Evolutionary conservation across 78 protist genomes (phyloP).

Genomic region (Pirum gemmata): DNA sequence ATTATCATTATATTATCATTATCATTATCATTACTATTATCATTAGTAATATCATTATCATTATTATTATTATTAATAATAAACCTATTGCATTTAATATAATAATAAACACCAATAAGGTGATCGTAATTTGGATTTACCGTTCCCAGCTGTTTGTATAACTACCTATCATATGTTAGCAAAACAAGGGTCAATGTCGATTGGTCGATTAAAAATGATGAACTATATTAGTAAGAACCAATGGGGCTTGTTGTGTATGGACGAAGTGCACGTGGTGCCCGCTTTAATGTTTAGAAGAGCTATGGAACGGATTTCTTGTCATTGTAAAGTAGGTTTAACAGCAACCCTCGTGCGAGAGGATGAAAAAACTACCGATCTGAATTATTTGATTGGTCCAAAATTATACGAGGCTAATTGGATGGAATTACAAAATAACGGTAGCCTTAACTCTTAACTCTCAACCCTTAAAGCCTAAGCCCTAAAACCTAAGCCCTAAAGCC

Average conservation of each 20-base stretch:
- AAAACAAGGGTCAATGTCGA: constrained; percentile 59
- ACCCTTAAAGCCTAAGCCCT: no score
- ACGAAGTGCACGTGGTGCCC: constrained; percentile 92
- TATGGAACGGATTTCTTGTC: constrained; percentile 65
- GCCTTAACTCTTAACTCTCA: no score
- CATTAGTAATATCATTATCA: no score
- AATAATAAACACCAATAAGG: not conserved
- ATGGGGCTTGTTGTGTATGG: constrained; percentile 94
- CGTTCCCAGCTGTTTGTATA: constrained; percentile 46
- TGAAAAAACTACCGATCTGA: constrained; percentile 82
- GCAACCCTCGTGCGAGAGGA: constrained; percentile 96
- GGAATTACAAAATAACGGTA: constrained; percentile 69
- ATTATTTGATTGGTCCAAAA: constrained; percentile 95
- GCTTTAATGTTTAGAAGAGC: constrained; percentile 65
- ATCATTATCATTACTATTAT: not conserved
- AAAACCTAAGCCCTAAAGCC: no score
- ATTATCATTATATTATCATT: no score
- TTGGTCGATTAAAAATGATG: constrained; percentile 71
- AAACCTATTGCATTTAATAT: not conserved
- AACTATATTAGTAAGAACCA: constrained; percentile 41
- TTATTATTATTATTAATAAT: not conserved
- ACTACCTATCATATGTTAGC: constrained; percentile 95
- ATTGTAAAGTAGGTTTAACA: constrained; percentile 95
- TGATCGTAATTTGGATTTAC: no score
- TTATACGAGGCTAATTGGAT: constrained; percentile 99